Conservation (phyloP, 2,329 filamentous ascomycete species). For the Trichoderma polysporum region DNA sequence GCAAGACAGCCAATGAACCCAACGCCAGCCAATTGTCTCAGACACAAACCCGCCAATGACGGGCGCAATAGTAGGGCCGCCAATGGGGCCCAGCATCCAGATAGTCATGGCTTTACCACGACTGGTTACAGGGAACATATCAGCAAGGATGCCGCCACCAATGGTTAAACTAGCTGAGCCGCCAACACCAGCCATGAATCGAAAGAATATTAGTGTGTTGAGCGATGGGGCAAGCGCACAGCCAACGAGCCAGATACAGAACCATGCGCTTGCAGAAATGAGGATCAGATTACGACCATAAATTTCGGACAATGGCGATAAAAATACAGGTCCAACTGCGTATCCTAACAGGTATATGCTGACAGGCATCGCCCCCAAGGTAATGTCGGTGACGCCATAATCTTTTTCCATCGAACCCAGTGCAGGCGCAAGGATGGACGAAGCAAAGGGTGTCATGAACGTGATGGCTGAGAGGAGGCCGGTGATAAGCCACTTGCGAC, state of each 20-base stretch:
- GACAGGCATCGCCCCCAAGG: constrained; percentile 1
- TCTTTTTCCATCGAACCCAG: not conserved
- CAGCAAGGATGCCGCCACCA: constrained; percentile 55
- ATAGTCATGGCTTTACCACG: constrained; percentile 51
- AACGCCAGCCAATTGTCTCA: constrained; percentile 52
- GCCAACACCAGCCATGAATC: constrained; percentile 59
- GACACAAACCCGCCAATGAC: constrained; percentile 52
- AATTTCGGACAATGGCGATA: constrained; percentile 62
- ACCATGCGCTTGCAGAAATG: constrained; percentile 56
- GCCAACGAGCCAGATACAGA: constrained; percentile 62
- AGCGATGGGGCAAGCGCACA: constrained; percentile 60
- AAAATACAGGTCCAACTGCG: constrained; percentile 49
- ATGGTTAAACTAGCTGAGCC: constrained; percentile 55
- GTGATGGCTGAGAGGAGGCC: constrained; percentile 1
- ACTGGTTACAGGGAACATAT: constrained; percentile 49
- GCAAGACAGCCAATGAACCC: constrained; percentile 43
- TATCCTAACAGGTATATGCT: constrained; percentile 15
- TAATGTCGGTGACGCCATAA: constrained; percentile 1
- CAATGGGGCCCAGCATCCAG: constrained; percentile 58
- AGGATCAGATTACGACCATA: constrained; percentile 62
- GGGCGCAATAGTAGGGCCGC: constrained; percentile 51
- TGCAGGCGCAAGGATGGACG: constrained; percentile 6
- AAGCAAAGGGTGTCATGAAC: constrained; percentile 13
- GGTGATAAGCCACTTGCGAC: constrained; percentile 14
- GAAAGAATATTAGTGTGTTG: constrained; percentile 56